These are phyloP conservation scores for Kluyveromyces lactis DNA, from an alignment of 805 yeast genomes.

Conservation along the genomic window DNA sequence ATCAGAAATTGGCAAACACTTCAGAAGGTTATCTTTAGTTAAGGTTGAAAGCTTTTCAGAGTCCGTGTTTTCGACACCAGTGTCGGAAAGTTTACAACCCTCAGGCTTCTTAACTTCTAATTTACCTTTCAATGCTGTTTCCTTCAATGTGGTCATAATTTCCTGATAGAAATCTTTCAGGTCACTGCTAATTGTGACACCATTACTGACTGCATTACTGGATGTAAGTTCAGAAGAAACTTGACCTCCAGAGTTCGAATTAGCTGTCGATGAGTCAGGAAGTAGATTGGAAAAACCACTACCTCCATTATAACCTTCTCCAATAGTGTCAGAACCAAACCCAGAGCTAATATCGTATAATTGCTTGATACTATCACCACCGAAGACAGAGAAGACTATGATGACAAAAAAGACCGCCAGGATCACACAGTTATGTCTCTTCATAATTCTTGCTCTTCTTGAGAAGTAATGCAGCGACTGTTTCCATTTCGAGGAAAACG, in stretches of 20 bases:
- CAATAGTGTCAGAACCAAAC: no score
- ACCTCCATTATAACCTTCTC: no score
- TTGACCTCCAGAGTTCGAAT: no score
- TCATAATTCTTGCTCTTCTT: background rate
- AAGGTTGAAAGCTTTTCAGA: constrained; percentile 15
- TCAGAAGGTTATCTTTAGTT: constrained; percentile 14
- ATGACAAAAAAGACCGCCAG: background rate
- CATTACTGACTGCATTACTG: no score
- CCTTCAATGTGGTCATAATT: constrained; percentile 16
- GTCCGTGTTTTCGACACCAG: constrained; percentile 15
- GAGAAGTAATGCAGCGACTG: background rate
- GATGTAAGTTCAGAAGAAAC: no score
- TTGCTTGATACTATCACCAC: background rate
- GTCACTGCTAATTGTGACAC: background rate
- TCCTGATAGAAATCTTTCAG: constrained; percentile 16
- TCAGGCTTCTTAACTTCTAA: constrained; percentile 13
- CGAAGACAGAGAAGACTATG: background rate
- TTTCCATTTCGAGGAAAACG: background rate
- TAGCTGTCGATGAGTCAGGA: no score
- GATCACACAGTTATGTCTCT: background rate
- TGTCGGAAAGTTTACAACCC: constrained; percentile 14
- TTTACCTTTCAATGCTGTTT: constrained; percentile 21
- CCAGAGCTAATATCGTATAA: background rate
- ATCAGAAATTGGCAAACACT: constrained; percentile 19
- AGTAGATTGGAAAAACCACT: no score